Evolutionary conservation across 2,329 filamentous ascomycete genomes (phyloP).

Genomic region (Alternaria triticina): DNA sequence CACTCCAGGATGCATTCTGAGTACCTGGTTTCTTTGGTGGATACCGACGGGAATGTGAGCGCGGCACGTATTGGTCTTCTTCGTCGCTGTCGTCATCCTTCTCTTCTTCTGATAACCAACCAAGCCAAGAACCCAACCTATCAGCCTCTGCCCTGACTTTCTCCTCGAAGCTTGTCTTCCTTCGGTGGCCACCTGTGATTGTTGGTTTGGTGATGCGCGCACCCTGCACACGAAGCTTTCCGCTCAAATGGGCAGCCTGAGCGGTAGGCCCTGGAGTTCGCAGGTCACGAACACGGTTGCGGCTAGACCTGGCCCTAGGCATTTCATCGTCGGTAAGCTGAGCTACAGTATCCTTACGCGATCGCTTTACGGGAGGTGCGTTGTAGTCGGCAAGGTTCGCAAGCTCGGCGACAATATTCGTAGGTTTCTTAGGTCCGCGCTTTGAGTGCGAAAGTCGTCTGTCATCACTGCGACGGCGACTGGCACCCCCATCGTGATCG

Average conservation of each 20-base stretch:
- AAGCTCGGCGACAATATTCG: conserved; percentile 1
- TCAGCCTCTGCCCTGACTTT: neutral
- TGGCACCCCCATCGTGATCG: neutral
- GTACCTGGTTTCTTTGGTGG: neutral
- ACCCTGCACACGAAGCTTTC: neutral
- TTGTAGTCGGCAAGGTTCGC: conserved; percentile 9
- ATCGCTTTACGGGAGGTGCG: neutral
- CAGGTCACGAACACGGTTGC: too few relatives aligned
- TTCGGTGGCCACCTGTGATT: neutral
- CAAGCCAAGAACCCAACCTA: neutral
- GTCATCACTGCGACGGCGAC: neutral
- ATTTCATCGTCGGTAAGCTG: neutral
- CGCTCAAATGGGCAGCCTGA: neutral
- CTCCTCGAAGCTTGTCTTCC: neutral
- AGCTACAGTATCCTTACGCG: neutral
- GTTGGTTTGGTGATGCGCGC: neutral
- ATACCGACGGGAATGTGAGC: neutral
- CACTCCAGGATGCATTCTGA: conserved; percentile 5
- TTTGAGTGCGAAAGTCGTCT: neutral
- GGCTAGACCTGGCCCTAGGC: neutral
- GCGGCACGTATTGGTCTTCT: neutral
- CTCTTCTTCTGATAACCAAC: neutral
- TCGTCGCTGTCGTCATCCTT: neutral
- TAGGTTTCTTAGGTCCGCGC: neutral
- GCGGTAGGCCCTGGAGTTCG: neutral